phyloP scores from a whole-genome alignment of 1,284 basidiomycete species.

The Moesziomyces globuligerus region DNA sequence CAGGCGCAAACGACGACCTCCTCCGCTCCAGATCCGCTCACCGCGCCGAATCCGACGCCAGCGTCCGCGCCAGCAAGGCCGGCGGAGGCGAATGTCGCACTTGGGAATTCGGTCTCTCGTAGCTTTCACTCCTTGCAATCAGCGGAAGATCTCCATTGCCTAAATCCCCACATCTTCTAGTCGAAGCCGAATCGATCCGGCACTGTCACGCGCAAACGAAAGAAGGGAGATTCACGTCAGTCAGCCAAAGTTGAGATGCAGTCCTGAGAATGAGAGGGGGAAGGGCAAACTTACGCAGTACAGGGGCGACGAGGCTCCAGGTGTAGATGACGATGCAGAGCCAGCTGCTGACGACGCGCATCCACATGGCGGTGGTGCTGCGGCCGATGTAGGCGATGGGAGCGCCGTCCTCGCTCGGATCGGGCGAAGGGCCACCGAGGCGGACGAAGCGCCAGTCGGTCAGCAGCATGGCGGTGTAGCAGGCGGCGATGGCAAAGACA shows the following conservation, averaged over 20 bases:
- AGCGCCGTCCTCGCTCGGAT: constrained; percentile 71
- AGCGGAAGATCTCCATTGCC: too few relatives aligned
- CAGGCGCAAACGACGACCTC: constrained; percentile 56
- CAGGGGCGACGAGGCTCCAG: constrained; percentile 76
- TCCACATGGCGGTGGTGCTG: constrained; percentile 98
- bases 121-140: constrained; percentile 1
- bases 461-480: constrained; percentile 98
- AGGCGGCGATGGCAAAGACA: constrained; percentile 93
- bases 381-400: constrained; percentile 91
- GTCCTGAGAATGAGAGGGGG: too few relatives aligned
- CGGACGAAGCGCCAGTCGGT: constrained; percentile 81
- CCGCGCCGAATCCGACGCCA: neutral
- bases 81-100: constrained; percentile 61
- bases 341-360: constrained; percentile 91
- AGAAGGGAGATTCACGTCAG: constrained; percentile 14
- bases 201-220: constrained; percentile 21
- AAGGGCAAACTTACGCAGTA: constrained; percentile 78
- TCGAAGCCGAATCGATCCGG: constrained; percentile 60
- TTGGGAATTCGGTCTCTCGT: constrained; percentile 57
- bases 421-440: constrained; percentile 47
- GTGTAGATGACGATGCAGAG: constrained; percentile 56
- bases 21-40: constrained; percentile 21
- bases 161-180: neutral
- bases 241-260: too few relatives aligned
- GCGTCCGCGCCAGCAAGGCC: constrained; percentile 34